Evolutionary conservation across 2,329 filamentous ascomycete genomes (phyloP), one percentile per base, ranked within the genome.

Genomic region (Aspergillus thermomutatus): DNA sequence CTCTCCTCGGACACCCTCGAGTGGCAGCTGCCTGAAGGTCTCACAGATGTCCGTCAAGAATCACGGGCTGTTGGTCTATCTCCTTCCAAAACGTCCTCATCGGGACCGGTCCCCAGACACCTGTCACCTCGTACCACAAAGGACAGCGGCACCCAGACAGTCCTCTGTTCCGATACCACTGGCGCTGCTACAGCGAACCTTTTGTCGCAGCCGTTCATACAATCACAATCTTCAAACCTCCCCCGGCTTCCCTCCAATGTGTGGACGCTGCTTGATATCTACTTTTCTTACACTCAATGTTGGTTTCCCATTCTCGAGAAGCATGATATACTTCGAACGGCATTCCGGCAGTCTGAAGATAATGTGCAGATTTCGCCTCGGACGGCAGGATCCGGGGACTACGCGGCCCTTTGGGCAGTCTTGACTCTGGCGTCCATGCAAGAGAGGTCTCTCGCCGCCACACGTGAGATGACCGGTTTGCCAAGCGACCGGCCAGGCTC

Each of bases 281-380:
- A 91, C 68, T 89, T 90, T 58, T 83, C 87, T 1, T 90, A 90
- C 64, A 90, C 87, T 0, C 87, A 92, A 68, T 85, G 83, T 53
- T 92, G 89, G 89, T 80, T 92, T 26, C 89, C 89, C 0, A 85
- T 92, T 26, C 77, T 88, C 10, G 86, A 91, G 60, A 88, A 86
- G 60, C 82, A 87, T 50, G 80, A 82, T 45, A 75, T 90, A 4
- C 75, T 87, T 28, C 80, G 80, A 26, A 84, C 83, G 31, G 70
- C 70, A 14, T 73, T 70, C 40, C 69, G 67, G 34, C 69, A 72
- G 27, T 63, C 65, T 14, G 67, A 72, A 58, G 63, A 66, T 21
- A 65, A 70, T 34, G 63, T 63, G 11, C 60, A 57, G 19, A 51
- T 66, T 25, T 62, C 67, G 3, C 49, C 62, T 25, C 53, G 59